Evolutionary conservation across 2,329 filamentous ascomycete species (phyloP).

Genomic region (Botrytis deweyae): DNA sequence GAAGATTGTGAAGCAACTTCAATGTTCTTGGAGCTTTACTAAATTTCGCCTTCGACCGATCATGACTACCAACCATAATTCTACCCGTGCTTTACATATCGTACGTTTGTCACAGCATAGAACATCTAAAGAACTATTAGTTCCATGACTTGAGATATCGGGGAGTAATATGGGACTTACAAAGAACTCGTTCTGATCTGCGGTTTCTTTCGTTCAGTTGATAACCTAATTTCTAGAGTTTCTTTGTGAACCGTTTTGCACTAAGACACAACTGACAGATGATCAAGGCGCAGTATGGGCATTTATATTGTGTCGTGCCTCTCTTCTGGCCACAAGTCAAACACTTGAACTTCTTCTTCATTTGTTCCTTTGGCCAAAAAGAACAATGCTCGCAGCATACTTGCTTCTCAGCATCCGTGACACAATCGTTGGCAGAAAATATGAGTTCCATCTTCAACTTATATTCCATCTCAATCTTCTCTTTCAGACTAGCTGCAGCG

Average conservation of each 20-base stretch:
- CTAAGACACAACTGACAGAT: constrained; percentile 25
- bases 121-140: neutral
- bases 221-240: neutral
- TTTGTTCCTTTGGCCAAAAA: constrained; percentile 28
- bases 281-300: constrained; percentile 26
- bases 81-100: neutral
- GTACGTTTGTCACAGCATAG: neutral
- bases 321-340: constrained; percentile 26
- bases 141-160: neutral
- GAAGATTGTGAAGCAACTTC: neutral
- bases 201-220: neutral
- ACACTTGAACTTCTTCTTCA: constrained; percentile 30
- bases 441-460: constrained; percentile 17
- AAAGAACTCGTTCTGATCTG: neutral
- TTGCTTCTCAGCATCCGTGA: constrained; percentile 26
- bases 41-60: too few species aligned
- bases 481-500: neutral
- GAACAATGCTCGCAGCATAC: constrained; percentile 24
- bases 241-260: neutral
- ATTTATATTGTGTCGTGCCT: constrained; percentile 25
- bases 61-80: neutral
- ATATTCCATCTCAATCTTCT: constrained; percentile 8
- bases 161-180: neutral
- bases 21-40: neutral
- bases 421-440: constrained; percentile 16